A percentile compares a stretch with the other conserved stretches of the same genome.
phyloP scores from a whole-genome alignment of 2,329 filamentous ascomycete species.

The Balansia obtecta region DNA sequence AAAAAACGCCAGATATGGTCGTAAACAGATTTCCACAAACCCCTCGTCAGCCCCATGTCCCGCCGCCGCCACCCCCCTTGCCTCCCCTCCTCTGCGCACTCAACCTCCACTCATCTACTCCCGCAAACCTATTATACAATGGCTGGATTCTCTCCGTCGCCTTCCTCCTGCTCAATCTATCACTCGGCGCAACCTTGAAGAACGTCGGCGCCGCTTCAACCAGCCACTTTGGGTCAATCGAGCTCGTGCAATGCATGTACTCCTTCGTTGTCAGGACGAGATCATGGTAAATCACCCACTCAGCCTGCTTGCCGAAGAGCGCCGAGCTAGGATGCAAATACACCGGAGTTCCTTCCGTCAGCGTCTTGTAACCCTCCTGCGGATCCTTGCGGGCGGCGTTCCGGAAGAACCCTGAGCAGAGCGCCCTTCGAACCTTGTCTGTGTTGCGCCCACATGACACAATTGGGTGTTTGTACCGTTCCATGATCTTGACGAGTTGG shows the following conservation, averaged over 20 bases:
- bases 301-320: constrained; percentile 87
- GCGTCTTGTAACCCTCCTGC: constrained; percentile 92
- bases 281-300: constrained; percentile 90
- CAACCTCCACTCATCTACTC: constrained; percentile 90
- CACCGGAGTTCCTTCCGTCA: constrained; percentile 89
- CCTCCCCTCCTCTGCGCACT: constrained; percentile 79
- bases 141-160: constrained; percentile 91
- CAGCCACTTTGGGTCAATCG: constrained; percentile 87
- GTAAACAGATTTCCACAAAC: neutral
- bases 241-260: constrained; percentile 92
- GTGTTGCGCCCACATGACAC: constrained; percentile 81
- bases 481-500: constrained; percentile 88
- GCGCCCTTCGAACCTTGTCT: constrained; percentile 71
- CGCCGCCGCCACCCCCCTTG: constrained; percentile 71
- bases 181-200: constrained; percentile 90
- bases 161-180: constrained; percentile 80
- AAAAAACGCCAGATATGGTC: neutral
- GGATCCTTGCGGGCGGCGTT: constrained; percentile 92
- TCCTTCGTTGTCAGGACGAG: constrained; percentile 91
- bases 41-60: constrained; percentile 67
- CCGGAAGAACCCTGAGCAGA: constrained; percentile 92
- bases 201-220: constrained; percentile 97
- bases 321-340: constrained; percentile 88
- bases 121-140: constrained; percentile 82
- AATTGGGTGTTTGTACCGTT: constrained; percentile 73